Percentiles rank a stretch among this genome's conserved stretches.
Conservation (phyloP, 1,284 basidiomycete genomes). For the Irpex rosettiformis region DNA sequence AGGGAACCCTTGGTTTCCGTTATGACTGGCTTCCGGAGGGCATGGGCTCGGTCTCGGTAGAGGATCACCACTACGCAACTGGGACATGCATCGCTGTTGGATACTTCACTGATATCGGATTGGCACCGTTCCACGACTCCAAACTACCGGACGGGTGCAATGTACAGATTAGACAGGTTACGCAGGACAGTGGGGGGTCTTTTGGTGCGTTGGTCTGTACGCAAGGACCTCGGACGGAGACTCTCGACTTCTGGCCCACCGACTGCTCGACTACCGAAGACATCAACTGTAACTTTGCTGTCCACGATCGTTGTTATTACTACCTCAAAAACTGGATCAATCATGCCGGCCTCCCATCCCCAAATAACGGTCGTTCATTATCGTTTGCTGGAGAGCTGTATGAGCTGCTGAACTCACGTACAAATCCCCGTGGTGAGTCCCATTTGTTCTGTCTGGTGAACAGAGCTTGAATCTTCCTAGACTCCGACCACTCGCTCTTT, state of each 20-base stretch:
- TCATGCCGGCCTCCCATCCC: neutral
- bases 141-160: neutral
- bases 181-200: neutral
- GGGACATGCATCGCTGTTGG: conserved; percentile 6
- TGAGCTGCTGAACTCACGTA: conserved; percentile 9
- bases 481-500: neutral
- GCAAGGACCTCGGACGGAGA: neutral
- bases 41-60: neutral
- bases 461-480: neutral
- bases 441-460: neutral
- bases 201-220: neutral
- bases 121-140: neutral
- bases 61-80: neutral
- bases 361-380: neutral
- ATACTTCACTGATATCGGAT: conserved; percentile 3
- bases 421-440: conserved; percentile 1
- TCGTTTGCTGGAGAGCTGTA: conserved; percentile 12
- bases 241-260: neutral
- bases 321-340: conserved; percentile 7
- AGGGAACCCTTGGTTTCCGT: neutral
- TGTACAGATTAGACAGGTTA: conserved; percentile 6
- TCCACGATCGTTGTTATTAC: conserved; percentile 9
- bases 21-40: conserved; percentile 8
- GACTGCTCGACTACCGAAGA: conserved; percentile 5
- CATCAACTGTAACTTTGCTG: conserved; percentile 4